Base-by-base conservation (phyloP, 2,329 filamentous ascomycete genomes). In the Alternaria alternata region DNA sequence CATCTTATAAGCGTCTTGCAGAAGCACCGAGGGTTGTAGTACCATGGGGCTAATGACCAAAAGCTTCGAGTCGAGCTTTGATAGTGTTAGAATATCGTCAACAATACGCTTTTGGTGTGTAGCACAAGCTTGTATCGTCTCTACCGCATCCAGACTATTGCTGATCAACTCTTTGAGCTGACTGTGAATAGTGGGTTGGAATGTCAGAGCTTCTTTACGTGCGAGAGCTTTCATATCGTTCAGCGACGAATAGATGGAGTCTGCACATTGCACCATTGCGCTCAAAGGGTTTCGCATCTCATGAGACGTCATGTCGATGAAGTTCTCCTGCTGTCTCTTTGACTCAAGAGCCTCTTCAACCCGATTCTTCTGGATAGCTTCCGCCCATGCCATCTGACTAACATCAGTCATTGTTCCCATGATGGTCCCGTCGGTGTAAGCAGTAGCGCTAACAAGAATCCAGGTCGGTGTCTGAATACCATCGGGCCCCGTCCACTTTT, bases 321-420 rank as follows among this genome's bases (percentile, higher is more conserved):
- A 72, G 24, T 68, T 62, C 32, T 73, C 69, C 32, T 67, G 65
- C 47, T 69, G 67, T 32, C 61, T 65, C 52, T 71, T 69, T 3
- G 63, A 59, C 24, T 67, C 65, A 2, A 64, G 36, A 14, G 68
- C 68, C 18, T 62, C 59, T 51, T 56, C 47, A 16, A 61, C 59
- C 16, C 51, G 59, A 30, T 56, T 59, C 30, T 56, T 59, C 38
- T 62, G 66, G 11, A 57, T 57, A 11, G 44, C 44, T 24, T 66
- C 64, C 4, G 71, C 70, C 70, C 75, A 75, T 54, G 77, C 77
- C 24, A 77, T 68, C 6, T 73, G 68, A 36, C 72, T 75, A 20
- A 78, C 75, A 39, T 78, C 73, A 2, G 72, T 70, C 18, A 78
- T 62, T 5, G 70, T 72, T 8, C 76, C 76, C 47, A 73, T 72